These are phyloP conservation scores for Plasmodium chabaudi DNA, from an alignment of 169 alveolate genomes.

Conservation along the genomic window DNA sequence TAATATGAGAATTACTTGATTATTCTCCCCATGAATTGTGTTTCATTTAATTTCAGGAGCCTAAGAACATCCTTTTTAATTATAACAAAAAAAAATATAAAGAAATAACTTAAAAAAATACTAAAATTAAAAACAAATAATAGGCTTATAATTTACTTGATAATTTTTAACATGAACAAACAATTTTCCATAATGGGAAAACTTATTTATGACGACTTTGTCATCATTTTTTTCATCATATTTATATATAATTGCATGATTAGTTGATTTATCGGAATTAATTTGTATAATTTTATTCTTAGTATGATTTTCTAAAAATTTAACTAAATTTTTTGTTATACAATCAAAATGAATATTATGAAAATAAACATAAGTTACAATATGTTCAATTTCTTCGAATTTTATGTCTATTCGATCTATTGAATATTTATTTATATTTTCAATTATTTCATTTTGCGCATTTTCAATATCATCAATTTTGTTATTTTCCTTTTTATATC, in stretches of 20 bases:
- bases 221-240: constrained; percentile 70
- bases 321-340: constrained; percentile 46
- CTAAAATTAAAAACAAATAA: not conserved
- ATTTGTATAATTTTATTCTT: constrained; percentile 54
- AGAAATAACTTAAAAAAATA: constrained; percentile 9
- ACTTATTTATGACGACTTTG: constrained; percentile 46
- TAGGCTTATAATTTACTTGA: constrained; percentile 61
- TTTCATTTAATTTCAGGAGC: constrained; percentile 69
- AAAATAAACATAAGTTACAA: constrained; percentile 60
- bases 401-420: constrained; percentile 54
- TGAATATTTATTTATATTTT: constrained; percentile 68
- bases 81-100: constrained; percentile 25
- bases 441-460: constrained; percentile 4
- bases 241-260: constrained; percentile 57
- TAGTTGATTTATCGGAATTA: constrained; percentile 70
- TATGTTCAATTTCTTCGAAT: constrained; percentile 72
- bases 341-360: constrained; percentile 72
- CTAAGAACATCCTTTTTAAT: constrained; percentile 65
- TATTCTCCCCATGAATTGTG: constrained; percentile 75
- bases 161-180: constrained; percentile 76
- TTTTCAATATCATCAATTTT: constrained; percentile 3
- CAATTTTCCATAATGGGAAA: constrained; percentile 70
- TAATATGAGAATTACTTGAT: constrained; percentile 39
- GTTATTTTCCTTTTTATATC: not conserved
- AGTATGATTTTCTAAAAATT: constrained; percentile 60